Evolutionary conservation across 2,329 filamentous ascomycete species (phyloP), one percentile per base, ranked within the genome.

Genomic region (Sarocladiaceae sp.): DNA sequence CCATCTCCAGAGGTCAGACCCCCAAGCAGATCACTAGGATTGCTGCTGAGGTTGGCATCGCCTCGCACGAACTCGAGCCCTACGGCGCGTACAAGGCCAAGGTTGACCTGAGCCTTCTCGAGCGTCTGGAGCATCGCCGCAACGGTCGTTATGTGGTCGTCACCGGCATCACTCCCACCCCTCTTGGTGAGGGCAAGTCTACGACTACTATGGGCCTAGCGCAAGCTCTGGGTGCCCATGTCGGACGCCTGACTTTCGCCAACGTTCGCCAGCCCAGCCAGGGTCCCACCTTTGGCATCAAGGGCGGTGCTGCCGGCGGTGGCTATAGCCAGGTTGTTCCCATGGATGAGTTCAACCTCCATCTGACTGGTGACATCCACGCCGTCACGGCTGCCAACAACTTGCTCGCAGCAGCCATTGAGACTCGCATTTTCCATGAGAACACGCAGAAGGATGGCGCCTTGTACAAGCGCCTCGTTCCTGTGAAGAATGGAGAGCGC

Each of bases 331-430:
- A 98, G 65, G 93, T 98, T 59, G 97, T 98, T 57, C 93, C 93
- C 47, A 98, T 98, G 93, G 93, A 98, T 57, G 93, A 98, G 66
- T 98, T 98, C 74, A 98, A 98, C 68, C 73, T 98, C 60, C 93
- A 98, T 65, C 70, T 98, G 58, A 98, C 93, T 45, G 93, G 93
- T 57, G 93, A 98, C 62, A 97, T 98, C 46, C 93, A 98, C 64
- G 93, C 93, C 52, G 93, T 98, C 58, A 89, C 89, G 44, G 91
- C 91, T 21, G 93, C 93, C 29, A 98, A 97, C 76, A 98, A 98
- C 68, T 74, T 98, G 47, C 78, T 98, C 33, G 91, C 93, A 34
- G 93, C 93, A 45, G 93, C 93, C 27, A 94, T 98, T 50, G 93
- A 98, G 62, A 97, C 93, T 2, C 84, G 93, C 55, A 97, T 98